Base-by-base conservation (phyloP, 495 filamentous ascomycete genomes). In the Penicillium diatomitis region DNA sequence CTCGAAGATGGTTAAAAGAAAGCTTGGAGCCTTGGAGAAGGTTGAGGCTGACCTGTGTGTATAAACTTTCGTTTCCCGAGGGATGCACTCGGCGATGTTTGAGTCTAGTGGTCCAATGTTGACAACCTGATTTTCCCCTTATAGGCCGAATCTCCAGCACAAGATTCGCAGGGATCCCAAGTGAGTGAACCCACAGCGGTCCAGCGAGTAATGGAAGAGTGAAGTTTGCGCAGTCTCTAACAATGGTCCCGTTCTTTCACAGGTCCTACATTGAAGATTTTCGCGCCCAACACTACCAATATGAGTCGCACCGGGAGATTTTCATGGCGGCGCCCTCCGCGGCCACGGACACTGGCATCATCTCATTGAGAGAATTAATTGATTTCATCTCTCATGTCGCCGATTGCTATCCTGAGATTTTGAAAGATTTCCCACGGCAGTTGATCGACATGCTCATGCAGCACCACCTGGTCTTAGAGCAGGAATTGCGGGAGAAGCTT, bases 331-430 rank as follows among this genome's bases (percentile, higher is more conserved):
- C 87, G 29, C 91, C 92, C 6, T 72, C 87, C 11, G 80, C 87
- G 5, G 81, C 83, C 43, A 86, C 84, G 35, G 81, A 82, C 49
- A 82, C 79, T 11, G 86, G 90, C 36, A 72, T 90, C 12, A 79
- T 90, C 20, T 86, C 87, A 28, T 79, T 96, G 44, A 79, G 84
- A 46, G 88, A 96, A 56, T 75, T 92, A 38, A 85, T 90, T 59
- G 89, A 95, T 57, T 87, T 96, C 55, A 72, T 97, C 46, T 82
- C 90, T 33, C 91, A 97, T 70, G 87, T 92, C 50, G 86, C 90
- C 61, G 88, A 95, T 61, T 92, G 88, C 70, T 99, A 92, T 64
- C 89, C 91, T 28, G 76, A 81, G 28, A 76, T 88, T 53, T 85
- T 88, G 9, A 77, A 80, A 43, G 67, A 75, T 4, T 97, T 95